Evolutionary conservation across 495 filamentous ascomycete species (phyloP).

Genomic region (Penicillium steckii): DNA sequence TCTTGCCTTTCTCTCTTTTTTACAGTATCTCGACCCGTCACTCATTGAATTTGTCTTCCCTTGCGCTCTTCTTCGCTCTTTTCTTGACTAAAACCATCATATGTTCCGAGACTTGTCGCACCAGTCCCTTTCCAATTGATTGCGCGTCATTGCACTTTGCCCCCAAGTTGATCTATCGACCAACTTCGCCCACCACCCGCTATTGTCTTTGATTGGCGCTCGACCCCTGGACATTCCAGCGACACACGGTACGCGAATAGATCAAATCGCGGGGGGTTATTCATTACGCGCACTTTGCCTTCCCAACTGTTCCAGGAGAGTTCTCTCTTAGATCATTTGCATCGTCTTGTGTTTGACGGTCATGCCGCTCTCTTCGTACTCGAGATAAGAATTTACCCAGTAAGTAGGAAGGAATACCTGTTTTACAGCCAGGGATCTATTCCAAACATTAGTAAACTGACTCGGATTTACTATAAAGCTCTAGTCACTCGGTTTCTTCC

Average conservation of each 20-base stretch:
- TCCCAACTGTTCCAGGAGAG: conserved; percentile 7
- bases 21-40: neutral
- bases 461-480: neutral
- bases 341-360: conserved; percentile 12
- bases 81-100: no score
- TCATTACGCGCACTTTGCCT: conserved; percentile 3
- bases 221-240: conserved; percentile 11
- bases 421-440: neutral
- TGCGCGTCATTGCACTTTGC: conserved; percentile 8
- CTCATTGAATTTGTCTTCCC: neutral
- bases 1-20: conserved; percentile 5
- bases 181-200: neutral
- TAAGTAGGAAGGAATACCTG: conserved; percentile 12
- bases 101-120: neutral
- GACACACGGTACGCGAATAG: conserved; percentile 6
- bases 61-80: no score
- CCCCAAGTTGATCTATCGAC: conserved; percentile 25
- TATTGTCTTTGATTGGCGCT: conserved; percentile 16
- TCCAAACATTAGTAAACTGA: neutral
- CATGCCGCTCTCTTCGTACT: conserved; percentile 25
- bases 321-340: conserved; percentile 2
- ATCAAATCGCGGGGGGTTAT: conserved; percentile 11
- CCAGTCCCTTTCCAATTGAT: neutral
- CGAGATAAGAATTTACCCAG: conserved; percentile 16
- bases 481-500: conserved; percentile 5